Base-by-base conservation (phyloP, 2,329 filamentous ascomycete species). In the Pseudophaeomoniella oleicola region DNA sequence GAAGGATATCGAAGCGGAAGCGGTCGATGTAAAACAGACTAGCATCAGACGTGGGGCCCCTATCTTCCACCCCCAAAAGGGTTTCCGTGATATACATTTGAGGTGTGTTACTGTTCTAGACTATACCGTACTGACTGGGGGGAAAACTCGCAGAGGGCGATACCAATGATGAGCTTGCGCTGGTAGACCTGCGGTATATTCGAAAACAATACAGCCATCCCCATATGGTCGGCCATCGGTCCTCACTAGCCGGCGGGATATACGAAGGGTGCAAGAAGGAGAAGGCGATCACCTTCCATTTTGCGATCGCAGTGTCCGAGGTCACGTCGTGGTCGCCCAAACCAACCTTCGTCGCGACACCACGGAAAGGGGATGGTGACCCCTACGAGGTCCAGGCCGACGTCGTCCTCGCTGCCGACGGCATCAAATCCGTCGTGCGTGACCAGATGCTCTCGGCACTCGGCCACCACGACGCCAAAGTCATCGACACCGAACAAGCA, bases 221-320 rank as follows among this genome's bases (percentile, higher is more conserved):
- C 0, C 82, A 88, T 58, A 85, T 82, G 70, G 80, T 83, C 3
- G 82, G 81, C 5, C 83, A 90, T 53, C 74, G 83, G 14, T 68
- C 78, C 0, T 81, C 77, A 5, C 67, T 88, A 3, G 80, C 82
- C 4, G 70, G 71, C 22, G 70, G 71, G 4, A 59, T 88, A 19
- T 86, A 76, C 55, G 66, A 79, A 34, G 81, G 71, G n/a, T 87
- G 81, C 57, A 63, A 73, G 48, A 61, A 63, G 33, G 67, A 81
- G 48, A 54, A 67, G 13, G 63, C 63, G 22, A 76, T 88, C 51
- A 74, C 56, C 4, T 86, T 88, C 59, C 69, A 78, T 57, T 80
- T 87, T 50, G 66, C 69, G 18, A 71, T 66, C 6, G 59, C 64
- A 3, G 63, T 78, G 4, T 61, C 67, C 15, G 58, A 66, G 10